phyloP scores from a whole-genome alignment of 768 basidiomycete species.

The Boletellus emodensis region DNA sequence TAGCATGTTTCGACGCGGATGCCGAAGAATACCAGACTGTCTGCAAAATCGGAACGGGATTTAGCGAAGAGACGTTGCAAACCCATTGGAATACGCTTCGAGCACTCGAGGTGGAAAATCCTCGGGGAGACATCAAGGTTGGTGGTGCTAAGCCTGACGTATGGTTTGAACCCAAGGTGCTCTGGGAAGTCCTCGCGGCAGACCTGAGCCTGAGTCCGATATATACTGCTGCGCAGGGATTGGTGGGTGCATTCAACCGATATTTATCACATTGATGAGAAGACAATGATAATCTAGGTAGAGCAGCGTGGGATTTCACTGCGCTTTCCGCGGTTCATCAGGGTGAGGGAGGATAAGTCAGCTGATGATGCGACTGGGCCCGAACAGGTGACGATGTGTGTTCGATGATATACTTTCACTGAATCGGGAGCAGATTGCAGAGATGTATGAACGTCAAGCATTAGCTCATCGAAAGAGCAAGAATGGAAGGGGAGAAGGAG shows the following conservation, averaged over 20 bases:
- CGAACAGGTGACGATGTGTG: constrained; percentile 64
- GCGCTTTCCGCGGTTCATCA: constrained; percentile 93
- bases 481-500: constrained; percentile 55
- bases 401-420: background rate
- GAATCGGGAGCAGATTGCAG: constrained; percentile 59
- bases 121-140: constrained; percentile 78
- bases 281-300: constrained; percentile 42
- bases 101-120: constrained; percentile 66
- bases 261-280: constrained; percentile 1
- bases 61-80: constrained; percentile 87
- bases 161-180: constrained; percentile 96
- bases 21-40: constrained; percentile 94
- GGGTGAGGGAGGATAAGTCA: constrained; percentile 88
- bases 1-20: constrained; percentile 95
- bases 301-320: constrained; percentile 92
- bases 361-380: constrained; percentile 90
- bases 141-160: constrained; percentile 96
- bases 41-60: constrained; percentile 99
- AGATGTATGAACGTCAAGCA: constrained; percentile 90
- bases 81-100: constrained; percentile 77
- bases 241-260: constrained; percentile 47
- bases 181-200: constrained; percentile 98
- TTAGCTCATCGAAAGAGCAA: constrained; percentile 75
- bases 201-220: constrained; percentile 95
- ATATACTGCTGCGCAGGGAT: constrained; percentile 90